Conservation (phyloP, 768 basidiomycete genomes). For the Trametes meyenii region DNA sequence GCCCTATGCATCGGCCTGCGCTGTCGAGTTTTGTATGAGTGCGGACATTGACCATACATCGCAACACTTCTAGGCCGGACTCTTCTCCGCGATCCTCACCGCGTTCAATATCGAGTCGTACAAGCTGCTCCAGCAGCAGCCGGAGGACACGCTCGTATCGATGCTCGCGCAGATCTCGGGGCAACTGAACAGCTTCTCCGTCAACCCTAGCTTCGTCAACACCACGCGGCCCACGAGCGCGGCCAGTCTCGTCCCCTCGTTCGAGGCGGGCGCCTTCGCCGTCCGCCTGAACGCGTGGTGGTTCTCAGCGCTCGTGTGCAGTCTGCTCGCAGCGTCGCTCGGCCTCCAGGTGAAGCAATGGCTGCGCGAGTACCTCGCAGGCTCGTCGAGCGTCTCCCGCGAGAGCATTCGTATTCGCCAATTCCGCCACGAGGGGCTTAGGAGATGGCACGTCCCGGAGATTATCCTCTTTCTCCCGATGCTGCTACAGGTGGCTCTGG, state of each 20-base stretch:
- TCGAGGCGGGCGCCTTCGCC: slow-evolving; percentile 2
- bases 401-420: slow-evolving; percentile 30
- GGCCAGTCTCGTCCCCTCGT: neutral
- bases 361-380: slow-evolving; percentile 27
- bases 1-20: too few relatives aligned
- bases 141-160: slow-evolving; percentile 4
- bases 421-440: slow-evolving; percentile 29
- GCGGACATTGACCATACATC: too few relatives aligned
- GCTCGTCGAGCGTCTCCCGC: slow-evolving; percentile 27
- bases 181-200: slow-evolving; percentile 20
- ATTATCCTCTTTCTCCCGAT: slow-evolving; percentile 26
- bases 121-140: slow-evolving; percentile 20
- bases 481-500: slow-evolving; percentile 25
- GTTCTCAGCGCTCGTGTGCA: slow-evolving; percentile 27
- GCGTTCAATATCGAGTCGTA: slow-evolving; percentile 27
- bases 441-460: slow-evolving; percentile 26
- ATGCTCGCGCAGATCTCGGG: slow-evolving; percentile 22
- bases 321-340: slow-evolving; percentile 23
- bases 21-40: too few relatives aligned
- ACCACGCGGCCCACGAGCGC: slow-evolving; percentile 1
- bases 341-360: slow-evolving; percentile 28
- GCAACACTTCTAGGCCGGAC: slow-evolving; percentile 14
- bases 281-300: slow-evolving; percentile 21
- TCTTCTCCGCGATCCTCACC: slow-evolving; percentile 29
- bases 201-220: slow-evolving; percentile 12